These are phyloP conservation scores for Puccinia triticina DNA, from an alignment of 1,284 basidiomycete genomes.

Conservation along the genomic window DNA sequence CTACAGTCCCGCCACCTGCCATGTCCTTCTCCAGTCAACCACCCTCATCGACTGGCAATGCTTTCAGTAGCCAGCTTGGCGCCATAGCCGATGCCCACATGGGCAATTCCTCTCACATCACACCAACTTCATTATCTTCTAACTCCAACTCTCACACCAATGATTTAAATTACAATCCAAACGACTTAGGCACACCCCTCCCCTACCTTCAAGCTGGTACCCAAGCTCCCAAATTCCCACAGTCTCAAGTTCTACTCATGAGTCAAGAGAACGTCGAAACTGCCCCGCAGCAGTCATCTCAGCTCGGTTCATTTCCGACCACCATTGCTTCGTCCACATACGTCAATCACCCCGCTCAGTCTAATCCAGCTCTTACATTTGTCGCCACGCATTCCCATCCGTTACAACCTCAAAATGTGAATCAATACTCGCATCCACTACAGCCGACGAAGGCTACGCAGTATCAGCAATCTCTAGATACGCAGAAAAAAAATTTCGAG, in stretches of 20 bases:
- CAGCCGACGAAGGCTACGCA: neutral
- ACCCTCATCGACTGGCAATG: neutral
- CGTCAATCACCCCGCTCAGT: slow-evolving; percentile 8
- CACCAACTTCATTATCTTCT: neutral
- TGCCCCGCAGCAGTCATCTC: slow-evolving; percentile 11
- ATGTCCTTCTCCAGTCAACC: slow-evolving; percentile 12
- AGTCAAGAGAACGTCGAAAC: neutral
- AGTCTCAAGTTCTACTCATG: slow-evolving; percentile 23
- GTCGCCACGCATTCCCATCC: slow-evolving; percentile 9
- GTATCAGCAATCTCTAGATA: slow-evolving; percentile 5
- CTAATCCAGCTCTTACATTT: slow-evolving; percentile 21
- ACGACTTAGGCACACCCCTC: neutral
- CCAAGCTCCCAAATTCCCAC: slow-evolving; percentile 11
- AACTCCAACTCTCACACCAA: slow-evolving; percentile 29
- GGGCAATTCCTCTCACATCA: slow-evolving; percentile 21
- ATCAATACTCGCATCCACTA: slow-evolving; percentile 3
- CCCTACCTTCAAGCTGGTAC: slow-evolving; percentile 9
- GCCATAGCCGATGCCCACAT: slow-evolving; percentile 52
- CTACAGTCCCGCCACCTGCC: neutral
- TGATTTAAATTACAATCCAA: neutral
- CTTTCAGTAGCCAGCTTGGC: slow-evolving; percentile 46
- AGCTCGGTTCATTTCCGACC: slow-evolving; percentile 14
- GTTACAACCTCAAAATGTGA: slow-evolving; percentile 27
- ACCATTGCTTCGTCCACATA: slow-evolving; percentile 4
- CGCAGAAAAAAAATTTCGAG: neutral